Conservation (phyloP, 129 eudicot species). For the Centella asiatica region DNA sequence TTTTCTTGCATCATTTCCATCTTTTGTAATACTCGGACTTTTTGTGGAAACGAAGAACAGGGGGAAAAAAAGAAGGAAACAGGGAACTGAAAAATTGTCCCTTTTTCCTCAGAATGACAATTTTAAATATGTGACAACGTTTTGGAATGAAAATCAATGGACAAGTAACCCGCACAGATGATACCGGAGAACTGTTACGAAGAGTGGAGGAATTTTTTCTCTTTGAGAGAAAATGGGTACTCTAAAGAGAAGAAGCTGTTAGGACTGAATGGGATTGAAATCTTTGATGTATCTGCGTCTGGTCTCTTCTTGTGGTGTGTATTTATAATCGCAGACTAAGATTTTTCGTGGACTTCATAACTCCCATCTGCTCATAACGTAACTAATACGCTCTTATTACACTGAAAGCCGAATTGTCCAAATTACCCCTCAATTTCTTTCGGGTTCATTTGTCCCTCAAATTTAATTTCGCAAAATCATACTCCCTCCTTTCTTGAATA, state of each 20-base stretch:
- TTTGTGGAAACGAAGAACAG: slow-evolving; percentile 14
- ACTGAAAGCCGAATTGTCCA: too few species aligned
- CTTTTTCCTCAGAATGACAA: slow-evolving; percentile 16
- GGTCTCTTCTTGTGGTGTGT: slow-evolving; percentile 22
- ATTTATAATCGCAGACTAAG: slow-evolving; percentile 42
- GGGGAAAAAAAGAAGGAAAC: slow-evolving; percentile 35
- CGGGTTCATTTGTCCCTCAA: too few species aligned
- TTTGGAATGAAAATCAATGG: neutral
- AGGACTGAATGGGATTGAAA: neutral
- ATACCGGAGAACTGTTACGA: neutral
- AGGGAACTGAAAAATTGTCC: slow-evolving; percentile 36
- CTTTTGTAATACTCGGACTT: neutral
- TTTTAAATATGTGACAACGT: too few species aligned
- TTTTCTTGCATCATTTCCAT: slow-evolving; percentile 38
- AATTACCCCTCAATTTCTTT: too few species aligned
- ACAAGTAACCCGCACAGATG: too few species aligned
- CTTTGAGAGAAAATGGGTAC: slow-evolving; percentile 23
- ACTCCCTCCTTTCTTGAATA: too few species aligned
- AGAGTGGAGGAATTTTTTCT: slow-evolving; percentile 9
- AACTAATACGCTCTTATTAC: neutral
- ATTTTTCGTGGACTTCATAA: slow-evolving; percentile 7
- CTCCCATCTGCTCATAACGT: too few species aligned
- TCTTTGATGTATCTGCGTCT: slow-evolving; percentile 15
- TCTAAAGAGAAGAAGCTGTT: neutral
- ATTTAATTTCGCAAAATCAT: too few species aligned